Percentiles rank a stretch among this genome's conserved stretches.
Evolutionary conservation across 1,139 yeast species (phyloP).

Genomic region (Sugiyamaella grinbergsii): DNA sequence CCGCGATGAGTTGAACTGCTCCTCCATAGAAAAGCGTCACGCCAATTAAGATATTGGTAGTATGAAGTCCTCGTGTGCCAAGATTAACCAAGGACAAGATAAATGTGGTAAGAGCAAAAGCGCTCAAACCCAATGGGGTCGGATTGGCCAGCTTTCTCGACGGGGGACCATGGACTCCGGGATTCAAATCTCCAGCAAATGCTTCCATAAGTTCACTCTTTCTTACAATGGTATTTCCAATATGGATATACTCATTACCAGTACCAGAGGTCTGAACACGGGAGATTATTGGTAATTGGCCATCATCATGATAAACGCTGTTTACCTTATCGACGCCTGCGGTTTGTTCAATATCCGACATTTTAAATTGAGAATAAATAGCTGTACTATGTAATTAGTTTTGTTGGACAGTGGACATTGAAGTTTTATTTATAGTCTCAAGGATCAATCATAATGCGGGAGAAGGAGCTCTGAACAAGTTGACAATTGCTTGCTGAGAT

Average conservation of each 20-base stretch:
- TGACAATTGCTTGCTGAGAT: too few species aligned
- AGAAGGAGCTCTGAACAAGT: too few species aligned
- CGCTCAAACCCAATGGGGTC: constrained; percentile 83
- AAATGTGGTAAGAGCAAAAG: constrained; percentile 82
- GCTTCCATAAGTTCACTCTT: constrained; percentile 62
- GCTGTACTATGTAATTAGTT: too few species aligned
- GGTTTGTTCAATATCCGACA: constrained; percentile 23
- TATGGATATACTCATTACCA: constrained; percentile 59
- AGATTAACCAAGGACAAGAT: constrained; percentile 66
- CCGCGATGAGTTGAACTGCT: constrained; percentile 68
- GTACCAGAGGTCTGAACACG: constrained; percentile 40
- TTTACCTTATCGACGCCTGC: constrained; percentile 15
- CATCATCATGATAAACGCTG: constrained; percentile 9
- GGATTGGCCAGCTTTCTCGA: constrained; percentile 78
- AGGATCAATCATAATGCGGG: background rate
- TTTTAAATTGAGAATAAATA: too few species aligned
- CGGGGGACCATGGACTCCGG: constrained; percentile 65
- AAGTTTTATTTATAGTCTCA: background rate
- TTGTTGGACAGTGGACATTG: too few species aligned
- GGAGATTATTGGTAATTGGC: constrained; percentile 9
- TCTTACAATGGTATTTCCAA: constrained; percentile 73
- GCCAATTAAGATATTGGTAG: constrained; percentile 64
- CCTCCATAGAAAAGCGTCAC: constrained; percentile 86
- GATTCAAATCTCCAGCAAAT: constrained; percentile 68
- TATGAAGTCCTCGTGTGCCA: constrained; percentile 57